A percentile compares a stretch with the other conserved stretches of the same genome.
These are phyloP conservation scores for Cystobasidium slooffiae DNA, from an alignment of 1,284 basidiomycete species.

Conservation along the genomic window DNA sequence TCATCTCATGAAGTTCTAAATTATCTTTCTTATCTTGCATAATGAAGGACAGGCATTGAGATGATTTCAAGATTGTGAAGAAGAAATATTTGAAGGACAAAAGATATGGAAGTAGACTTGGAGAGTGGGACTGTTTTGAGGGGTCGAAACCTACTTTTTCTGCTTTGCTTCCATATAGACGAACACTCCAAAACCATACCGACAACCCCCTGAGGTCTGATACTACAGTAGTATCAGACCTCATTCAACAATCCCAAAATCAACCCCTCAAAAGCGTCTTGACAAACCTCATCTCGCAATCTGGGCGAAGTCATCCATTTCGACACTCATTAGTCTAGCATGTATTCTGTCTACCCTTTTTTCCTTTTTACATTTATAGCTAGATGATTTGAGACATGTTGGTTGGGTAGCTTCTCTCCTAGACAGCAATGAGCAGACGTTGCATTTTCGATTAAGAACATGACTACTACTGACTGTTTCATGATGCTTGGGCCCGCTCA, in stretches of 20 bases:
- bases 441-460: background rate
- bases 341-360: no score
- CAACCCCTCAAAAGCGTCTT: constrained; percentile 17
- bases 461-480: background rate
- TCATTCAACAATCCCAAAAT: background rate
- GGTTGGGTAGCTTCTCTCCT: no score
- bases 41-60: background rate
- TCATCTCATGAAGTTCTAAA: constrained; percentile 82
- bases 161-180: background rate
- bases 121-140: constrained; percentile 22
- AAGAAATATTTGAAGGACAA: background rate
- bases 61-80: no score
- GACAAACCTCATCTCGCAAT: background rate
- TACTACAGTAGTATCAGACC: background rate
- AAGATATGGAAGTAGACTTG: background rate
- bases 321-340: no score
- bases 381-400: background rate
- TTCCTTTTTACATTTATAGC: no score
- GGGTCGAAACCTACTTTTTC: constrained; percentile 14
- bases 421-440: constrained; percentile 16
- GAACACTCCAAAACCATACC: background rate
- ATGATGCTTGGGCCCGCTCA: background rate
- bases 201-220: background rate
- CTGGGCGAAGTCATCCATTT: no score
- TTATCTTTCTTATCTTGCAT: background rate